A percentile compares a stretch with the other conserved stretches of the same genome.
These are phyloP conservation scores for Fusarium palustre DNA, from an alignment of 2,329 filamentous ascomycete species.

Conservation along the genomic window DNA sequence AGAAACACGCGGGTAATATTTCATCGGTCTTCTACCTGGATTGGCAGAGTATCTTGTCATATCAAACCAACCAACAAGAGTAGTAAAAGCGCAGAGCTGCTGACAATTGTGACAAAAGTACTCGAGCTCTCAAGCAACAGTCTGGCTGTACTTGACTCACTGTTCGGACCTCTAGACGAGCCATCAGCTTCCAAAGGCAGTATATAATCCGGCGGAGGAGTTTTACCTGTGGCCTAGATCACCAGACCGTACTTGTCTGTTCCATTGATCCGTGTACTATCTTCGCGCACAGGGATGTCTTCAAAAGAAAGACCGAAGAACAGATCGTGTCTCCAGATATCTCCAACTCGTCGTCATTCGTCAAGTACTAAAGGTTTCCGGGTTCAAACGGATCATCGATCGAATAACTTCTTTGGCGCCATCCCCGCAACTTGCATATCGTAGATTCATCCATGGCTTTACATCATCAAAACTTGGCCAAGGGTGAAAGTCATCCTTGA, in stretches of 20 bases:
- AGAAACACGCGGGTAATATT: not conserved
- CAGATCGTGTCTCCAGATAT: rapidly evolving
- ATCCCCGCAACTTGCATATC: not conserved
- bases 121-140: rapidly evolving
- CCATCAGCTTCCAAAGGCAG: not conserved
- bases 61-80: not conserved
- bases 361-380: not conserved
- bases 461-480: not conserved
- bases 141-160: not conserved
- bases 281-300: not conserved
- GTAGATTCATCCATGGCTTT: not conserved
- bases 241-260: not conserved
- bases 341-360: not conserved
- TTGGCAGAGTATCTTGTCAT: not conserved
- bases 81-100: not conserved
- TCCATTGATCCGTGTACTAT: not conserved
- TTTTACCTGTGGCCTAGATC: not conserved
- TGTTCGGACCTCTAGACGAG: not conserved
- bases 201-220: not conserved
- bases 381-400: not conserved
- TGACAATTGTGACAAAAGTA: not conserved
- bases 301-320: not conserved
- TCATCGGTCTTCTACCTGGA: not conserved
- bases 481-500: not conserved
- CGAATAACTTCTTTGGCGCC: not conserved